Base-by-base conservation (phyloP, 2,329 filamentous ascomycete species). In the Aaosphaeria pasadenensis region DNA sequence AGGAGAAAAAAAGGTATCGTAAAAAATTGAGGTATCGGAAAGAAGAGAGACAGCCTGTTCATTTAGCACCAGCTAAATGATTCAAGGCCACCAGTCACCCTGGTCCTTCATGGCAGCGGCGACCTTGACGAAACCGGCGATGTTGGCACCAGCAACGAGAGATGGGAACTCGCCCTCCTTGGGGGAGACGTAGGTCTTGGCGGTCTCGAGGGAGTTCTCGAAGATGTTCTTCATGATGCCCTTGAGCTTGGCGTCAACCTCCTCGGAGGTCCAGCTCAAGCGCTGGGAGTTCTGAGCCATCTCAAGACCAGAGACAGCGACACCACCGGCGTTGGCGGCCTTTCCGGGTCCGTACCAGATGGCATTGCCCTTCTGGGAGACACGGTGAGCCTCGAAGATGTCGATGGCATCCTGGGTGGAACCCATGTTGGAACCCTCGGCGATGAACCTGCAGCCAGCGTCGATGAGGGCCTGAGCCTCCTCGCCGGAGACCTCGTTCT, bases 351-450 rank as follows among this genome's bases (percentile, higher is more conserved):
- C 94, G 74, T 97, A 97, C 94, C 94, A 99, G 73, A 96, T 85
- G 51, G 89, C 84, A 5, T 74, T 74, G 56, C 83, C 84, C 78
- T 89, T 84, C 70, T 82, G 82, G 70, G 78, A 71, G 63, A 79
- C 84, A 60, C 91, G 83, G 64, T 85, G 78, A 13, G 80, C 82
- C 82, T 97, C 92, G 71, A 97, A 97, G 57, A 90, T 78, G 65
- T 96, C 88, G 65, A 99, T 96, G 59, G 92, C 92, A 57, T 88
- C 91, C 75, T 94, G 90, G 32, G 91, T 96, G 81, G 91, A 96
- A 56, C 94, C 94, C 94, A 99, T 97, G 84, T 97, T 97, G 76
- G 88, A 94, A 48, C 94, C 94, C 78, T 99, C 94, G 49, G 94
- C 94, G 58, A 97, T 86, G 78, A 90, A 95, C 71, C 86, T 84